phyloP scores from a whole-genome alignment of 1,284 basidiomycete species.

The Cutaneotrichosporon sp. region DNA sequence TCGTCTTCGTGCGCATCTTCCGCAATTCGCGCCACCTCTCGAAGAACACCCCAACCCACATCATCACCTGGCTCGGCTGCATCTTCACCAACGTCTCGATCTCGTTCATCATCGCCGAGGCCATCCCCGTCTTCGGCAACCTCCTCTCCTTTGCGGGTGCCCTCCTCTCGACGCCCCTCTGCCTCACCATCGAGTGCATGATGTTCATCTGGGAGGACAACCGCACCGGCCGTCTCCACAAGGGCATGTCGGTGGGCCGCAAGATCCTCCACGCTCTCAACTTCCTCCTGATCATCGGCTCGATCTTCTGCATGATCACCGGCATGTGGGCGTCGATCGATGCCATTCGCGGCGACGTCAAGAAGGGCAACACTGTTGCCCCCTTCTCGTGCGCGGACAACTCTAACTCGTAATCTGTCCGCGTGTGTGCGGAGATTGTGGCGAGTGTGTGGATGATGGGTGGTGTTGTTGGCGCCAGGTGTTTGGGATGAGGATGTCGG shows the following conservation, averaged over 20 bases:
- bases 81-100: constrained; percentile 34
- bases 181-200: constrained; percentile 24
- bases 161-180: constrained; percentile 24
- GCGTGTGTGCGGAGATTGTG: too few relatives aligned
- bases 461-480: not conserved
- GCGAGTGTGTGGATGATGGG: not conserved
- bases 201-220: constrained; percentile 40
- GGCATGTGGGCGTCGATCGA: constrained; percentile 34
- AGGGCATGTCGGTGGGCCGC: constrained; percentile 1
- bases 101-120: constrained; percentile 24
- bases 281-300: constrained; percentile 29
- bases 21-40: constrained; percentile 63
- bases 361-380: constrained; percentile 14
- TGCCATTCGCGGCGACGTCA: constrained; percentile 23
- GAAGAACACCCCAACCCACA: constrained; percentile 60
- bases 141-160: constrained; percentile 35
- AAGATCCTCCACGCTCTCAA: constrained; percentile 29
- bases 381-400: constrained; percentile 35
- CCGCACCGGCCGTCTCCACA: constrained; percentile 13
- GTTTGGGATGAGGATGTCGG: not conserved
- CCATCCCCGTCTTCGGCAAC: constrained; percentile 31
- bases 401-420: constrained; percentile 8
- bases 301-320: constrained; percentile 35
- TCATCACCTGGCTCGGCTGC: constrained; percentile 52
- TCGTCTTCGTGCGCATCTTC: constrained; percentile 64